A percentile compares a stretch with the other conserved stretches of the same genome.
Evolutionary conservation across 179 eudicot genomes (phyloP).

Genomic region (Drosera spatulata): DNA sequence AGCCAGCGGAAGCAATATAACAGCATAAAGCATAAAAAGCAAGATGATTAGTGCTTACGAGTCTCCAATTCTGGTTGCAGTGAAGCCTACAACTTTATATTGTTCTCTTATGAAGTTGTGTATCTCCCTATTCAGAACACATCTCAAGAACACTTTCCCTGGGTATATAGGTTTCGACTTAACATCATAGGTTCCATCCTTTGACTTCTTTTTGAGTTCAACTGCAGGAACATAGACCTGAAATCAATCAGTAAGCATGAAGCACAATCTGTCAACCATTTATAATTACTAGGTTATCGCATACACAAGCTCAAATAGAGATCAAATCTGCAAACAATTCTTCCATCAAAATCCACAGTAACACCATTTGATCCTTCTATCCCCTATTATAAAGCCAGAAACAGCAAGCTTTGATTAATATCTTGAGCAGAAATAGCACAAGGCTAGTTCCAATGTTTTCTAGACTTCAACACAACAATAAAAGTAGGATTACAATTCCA

Average conservation of each 20-base stretch:
- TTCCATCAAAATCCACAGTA: no score
- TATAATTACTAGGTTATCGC: no score
- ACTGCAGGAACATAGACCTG: slow-evolving; percentile 79
- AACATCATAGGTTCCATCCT: slow-evolving; percentile 60
- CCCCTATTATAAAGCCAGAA: no score
- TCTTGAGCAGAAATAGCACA: no score
- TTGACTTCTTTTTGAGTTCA: slow-evolving; percentile 64
- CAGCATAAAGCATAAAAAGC: not conserved
- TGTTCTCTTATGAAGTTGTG: slow-evolving; percentile 78
- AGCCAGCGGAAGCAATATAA: not conserved
- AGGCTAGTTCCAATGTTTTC: no score
- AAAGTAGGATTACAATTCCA: no score
- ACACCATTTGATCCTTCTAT: no score
- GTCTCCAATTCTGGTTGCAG: slow-evolving; percentile 85
- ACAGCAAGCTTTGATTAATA: no score
- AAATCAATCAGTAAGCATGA: slow-evolving; percentile 13
- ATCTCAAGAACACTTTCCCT: slow-evolving; percentile 66
- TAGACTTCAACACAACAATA: no score
- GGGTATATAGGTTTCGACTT: slow-evolving; percentile 76
- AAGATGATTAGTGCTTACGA: slow-evolving; percentile 47
- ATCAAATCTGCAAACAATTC: no score
- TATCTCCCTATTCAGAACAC: slow-evolving; percentile 77
- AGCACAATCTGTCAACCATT: no score
- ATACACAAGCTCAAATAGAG: no score
- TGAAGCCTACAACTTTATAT: slow-evolving; percentile 75